Evolutionary conservation across 2,329 filamentous ascomycete genomes (phyloP).

Genomic region (Tolypocladium album): DNA sequence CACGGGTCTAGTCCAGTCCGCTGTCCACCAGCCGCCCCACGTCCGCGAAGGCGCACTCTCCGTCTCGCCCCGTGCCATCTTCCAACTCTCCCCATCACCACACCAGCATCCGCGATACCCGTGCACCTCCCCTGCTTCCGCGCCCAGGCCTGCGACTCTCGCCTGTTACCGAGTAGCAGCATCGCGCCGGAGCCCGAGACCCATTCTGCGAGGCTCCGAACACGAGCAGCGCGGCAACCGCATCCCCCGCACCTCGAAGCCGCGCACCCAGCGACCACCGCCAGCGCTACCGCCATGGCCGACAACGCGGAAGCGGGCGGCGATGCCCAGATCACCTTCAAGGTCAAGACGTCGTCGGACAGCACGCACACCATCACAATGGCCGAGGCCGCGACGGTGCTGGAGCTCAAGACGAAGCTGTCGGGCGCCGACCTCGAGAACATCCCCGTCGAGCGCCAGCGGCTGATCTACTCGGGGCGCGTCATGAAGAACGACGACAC

Average conservation of each 20-base stretch:
- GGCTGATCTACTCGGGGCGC: conserved; percentile 92
- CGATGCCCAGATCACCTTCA: conserved; percentile 82
- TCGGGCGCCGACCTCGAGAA: conserved; percentile 73
- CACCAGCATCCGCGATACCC: background rate
- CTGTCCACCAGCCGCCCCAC: background rate
- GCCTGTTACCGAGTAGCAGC: background rate
- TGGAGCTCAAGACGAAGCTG: conserved; percentile 84
- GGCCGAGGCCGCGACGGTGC: conserved; percentile 61
- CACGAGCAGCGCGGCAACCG: background rate
- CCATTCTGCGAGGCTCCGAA: background rate
- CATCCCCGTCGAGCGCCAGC: conserved; percentile 77
- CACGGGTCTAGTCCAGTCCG: background rate
- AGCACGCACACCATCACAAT: conserved; percentile 77
- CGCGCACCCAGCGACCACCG: conserved; percentile 4
- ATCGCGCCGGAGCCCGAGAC: background rate
- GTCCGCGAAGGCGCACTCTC: background rate
- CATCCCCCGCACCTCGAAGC: background rate
- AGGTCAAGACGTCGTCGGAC: conserved; percentile 93
- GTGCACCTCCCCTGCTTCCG: background rate
- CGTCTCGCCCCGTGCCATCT: background rate
- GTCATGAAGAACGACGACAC: conserved; percentile 93
- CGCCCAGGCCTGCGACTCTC: background rate
- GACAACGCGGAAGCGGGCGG: conserved; percentile 49
- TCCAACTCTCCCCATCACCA: background rate
- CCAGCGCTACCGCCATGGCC: conserved; percentile 39